Conservation (phyloP, 768 basidiomycete species). For the Serpula lacrymans region DNA sequence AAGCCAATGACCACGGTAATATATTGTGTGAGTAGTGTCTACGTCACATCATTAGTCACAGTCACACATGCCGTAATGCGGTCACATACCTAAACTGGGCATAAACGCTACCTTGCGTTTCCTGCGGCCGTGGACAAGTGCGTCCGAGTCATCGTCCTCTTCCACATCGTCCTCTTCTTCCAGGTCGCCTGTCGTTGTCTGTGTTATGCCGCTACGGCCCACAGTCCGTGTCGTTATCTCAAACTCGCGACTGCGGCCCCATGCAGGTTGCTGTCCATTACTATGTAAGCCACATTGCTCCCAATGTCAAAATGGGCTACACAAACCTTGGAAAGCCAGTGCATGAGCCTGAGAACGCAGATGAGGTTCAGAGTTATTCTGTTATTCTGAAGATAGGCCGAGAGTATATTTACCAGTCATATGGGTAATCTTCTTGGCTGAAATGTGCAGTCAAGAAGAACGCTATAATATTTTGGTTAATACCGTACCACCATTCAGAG, state of each 20-base stretch:
- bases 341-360: constrained; percentile 65
- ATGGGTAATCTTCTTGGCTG: constrained; percentile 83
- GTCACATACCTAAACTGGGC: constrained; percentile 70
- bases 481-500: not conserved
- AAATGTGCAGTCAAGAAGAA: constrained; percentile 92
- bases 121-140: constrained; percentile 61
- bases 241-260: constrained; percentile 85
- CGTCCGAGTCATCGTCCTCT: constrained; percentile 51
- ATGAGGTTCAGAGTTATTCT: constrained; percentile 10
- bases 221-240: constrained; percentile 82
- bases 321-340: constrained; percentile 79
- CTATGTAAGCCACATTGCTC: constrained; percentile 12
- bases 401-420: constrained; percentile 60
- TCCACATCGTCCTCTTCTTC: constrained; percentile 75
- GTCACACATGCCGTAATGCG: constrained; percentile 9
- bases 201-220: constrained; percentile 59
- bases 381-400: constrained; percentile 6
- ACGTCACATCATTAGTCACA: constrained; percentile 13
- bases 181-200: constrained; percentile 70
- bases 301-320: constrained; percentile 5
- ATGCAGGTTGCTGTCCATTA: constrained; percentile 76
- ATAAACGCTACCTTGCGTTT: constrained; percentile 83
- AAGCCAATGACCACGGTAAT: constrained; percentile 87
- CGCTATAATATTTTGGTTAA: constrained; percentile 38
- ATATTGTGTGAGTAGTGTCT: constrained; percentile 89